These are phyloP conservation scores for Dichotomopilus funicola DNA, from an alignment of 2,329 filamentous ascomycete genomes.

Conservation along the genomic window DNA sequence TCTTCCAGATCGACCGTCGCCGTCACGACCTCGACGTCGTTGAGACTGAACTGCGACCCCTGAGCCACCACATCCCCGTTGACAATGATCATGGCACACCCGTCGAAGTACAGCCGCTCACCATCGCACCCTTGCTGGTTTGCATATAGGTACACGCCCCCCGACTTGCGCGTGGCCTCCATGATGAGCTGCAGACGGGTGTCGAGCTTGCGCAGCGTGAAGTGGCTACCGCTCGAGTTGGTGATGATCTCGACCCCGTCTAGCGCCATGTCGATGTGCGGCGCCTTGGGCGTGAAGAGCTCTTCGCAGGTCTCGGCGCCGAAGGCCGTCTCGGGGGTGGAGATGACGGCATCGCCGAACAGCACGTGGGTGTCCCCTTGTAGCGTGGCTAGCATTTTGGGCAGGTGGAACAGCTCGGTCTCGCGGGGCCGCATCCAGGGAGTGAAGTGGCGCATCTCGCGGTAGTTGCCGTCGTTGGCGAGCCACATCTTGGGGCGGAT, in stretches of 20 bases:
- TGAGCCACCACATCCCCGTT: constrained; percentile 54
- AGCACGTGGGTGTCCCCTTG: constrained; percentile 41
- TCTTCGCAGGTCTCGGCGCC: constrained; percentile 30
- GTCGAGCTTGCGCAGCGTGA: constrained; percentile 53
- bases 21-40: constrained; percentile 59
- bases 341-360: constrained; percentile 63
- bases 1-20: constrained; percentile 67
- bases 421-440: constrained; percentile 54
- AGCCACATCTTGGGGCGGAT: constrained; percentile 47
- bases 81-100: constrained; percentile 56
- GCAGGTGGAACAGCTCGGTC: constrained; percentile 60
- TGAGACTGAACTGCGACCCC: constrained; percentile 58
- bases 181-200: constrained; percentile 55
- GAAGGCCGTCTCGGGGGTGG: constrained; percentile 55
- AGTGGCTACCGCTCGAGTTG: constrained; percentile 64
- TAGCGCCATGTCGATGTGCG: constrained; percentile 46
- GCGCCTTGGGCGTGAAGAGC: constrained; percentile 23
- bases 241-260: constrained; percentile 66
- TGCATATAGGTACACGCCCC: constrained; percentile 47
- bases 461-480: constrained; percentile 63
- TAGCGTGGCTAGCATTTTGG: constrained; percentile 51
- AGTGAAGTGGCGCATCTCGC: constrained; percentile 56
- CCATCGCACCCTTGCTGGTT: constrained; percentile 55
- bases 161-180: constrained; percentile 51
- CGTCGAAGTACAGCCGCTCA: constrained; percentile 57